phyloP scores from a whole-genome alignment of 306 rosid species.

The Leucaena leucocephala region DNA sequence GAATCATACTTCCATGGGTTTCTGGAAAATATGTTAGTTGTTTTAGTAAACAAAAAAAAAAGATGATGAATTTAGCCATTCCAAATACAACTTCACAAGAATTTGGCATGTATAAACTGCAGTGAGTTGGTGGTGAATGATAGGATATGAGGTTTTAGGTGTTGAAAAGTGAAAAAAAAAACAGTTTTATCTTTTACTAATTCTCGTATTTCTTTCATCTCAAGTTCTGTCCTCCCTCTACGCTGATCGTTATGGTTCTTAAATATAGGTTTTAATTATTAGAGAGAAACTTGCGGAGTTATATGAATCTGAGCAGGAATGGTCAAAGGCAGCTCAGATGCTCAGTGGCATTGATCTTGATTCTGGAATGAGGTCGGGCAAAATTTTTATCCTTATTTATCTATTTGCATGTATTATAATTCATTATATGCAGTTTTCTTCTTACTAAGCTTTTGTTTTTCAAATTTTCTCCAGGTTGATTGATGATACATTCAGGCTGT shows the following conservation, averaged over 20 bases:
- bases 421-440: not conserved
- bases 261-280: slow-evolving; percentile 74
- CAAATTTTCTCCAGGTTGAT: slow-evolving; percentile 61
- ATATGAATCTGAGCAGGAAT: slow-evolving; percentile 92
- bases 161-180: not conserved
- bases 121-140: slow-evolving; percentile 6
- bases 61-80: not conserved
- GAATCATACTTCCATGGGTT: not conserved
- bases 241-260: slow-evolving; percentile 17
- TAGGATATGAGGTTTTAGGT: not conserved
- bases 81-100: not conserved
- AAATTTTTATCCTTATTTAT: slow-evolving; percentile 18
- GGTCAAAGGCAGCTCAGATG: slow-evolving; percentile 99
- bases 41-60: not conserved
- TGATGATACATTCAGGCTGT: slow-evolving; percentile 82
- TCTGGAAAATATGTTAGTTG: not conserved
- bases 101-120: not conserved
- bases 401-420: slow-evolving; percentile 20
- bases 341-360: slow-evolving; percentile 97
- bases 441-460: slow-evolving; percentile 4
- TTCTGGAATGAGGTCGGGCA: slow-evolving; percentile 86
- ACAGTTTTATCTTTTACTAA: not conserved
- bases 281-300: slow-evolving; percentile 95
- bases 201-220: slow-evolving; percentile 14
- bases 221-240: not conserved